Conservation (phyloP, 805 yeast genomes). For the Starmerella vaccinii region DNA sequence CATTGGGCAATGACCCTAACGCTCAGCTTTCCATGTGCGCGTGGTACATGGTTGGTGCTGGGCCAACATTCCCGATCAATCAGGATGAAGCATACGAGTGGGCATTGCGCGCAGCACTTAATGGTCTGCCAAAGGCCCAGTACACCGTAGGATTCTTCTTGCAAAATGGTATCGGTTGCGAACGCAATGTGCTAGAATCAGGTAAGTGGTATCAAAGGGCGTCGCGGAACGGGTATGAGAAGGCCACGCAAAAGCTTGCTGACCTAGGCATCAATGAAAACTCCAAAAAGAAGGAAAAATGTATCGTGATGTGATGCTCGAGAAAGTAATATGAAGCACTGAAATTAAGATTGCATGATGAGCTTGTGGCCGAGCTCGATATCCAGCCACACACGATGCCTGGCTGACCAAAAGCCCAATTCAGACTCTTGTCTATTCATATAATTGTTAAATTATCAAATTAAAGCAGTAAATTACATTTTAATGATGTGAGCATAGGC, state of each 20-base stretch:
- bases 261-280: conserved; percentile 11
- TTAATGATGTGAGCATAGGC: too few species aligned
- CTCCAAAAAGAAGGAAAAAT: conserved; percentile 33
- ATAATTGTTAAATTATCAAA: background rate
- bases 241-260: conserved; percentile 36
- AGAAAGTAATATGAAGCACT: too few species aligned
- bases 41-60: conserved; percentile 90
- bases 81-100: conserved; percentile 85
- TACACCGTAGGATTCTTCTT: conserved; percentile 72
- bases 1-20: conserved; percentile 73
- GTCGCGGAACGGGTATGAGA: conserved; percentile 47
- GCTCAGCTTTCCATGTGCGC: conserved; percentile 93
- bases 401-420: too few species aligned
- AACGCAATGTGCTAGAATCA: conserved; percentile 45
- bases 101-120: conserved; percentile 78
- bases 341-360: too few species aligned
- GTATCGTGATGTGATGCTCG: conserved; percentile 35
- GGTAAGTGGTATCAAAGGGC: conserved; percentile 69
- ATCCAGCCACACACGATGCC: background rate
- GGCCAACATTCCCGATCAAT: conserved; percentile 67
- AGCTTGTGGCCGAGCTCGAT: background rate
- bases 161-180: conserved; percentile 83
- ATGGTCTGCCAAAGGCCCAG: conserved; percentile 72
- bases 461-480: too few species aligned
- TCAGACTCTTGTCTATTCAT: background rate